Evolutionary conservation across 1,139 yeast species (phyloP).

Genomic region (Suhomyces maxii): DNA sequence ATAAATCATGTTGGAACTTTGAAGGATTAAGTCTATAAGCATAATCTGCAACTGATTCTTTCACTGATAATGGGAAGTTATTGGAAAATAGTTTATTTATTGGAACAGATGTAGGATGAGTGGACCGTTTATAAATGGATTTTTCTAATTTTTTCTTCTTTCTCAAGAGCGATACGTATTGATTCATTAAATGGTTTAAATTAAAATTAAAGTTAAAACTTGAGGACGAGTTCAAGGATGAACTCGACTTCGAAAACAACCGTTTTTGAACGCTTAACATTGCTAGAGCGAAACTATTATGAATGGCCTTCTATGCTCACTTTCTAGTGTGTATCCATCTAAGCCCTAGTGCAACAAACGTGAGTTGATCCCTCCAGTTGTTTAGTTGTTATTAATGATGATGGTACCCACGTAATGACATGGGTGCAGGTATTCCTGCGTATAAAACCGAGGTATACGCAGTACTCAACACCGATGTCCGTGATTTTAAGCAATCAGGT

Average conservation of each 20-base stretch:
- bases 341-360: not conserved
- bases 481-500: too few relatives aligned
- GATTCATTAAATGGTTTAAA: conserved; percentile 7
- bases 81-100: conserved; percentile 49
- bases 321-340: not conserved
- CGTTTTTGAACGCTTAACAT: conserved; percentile 3
- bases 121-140: conserved; percentile 44
- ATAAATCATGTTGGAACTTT: conserved; percentile 53
- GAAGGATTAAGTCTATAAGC: conserved; percentile 39
- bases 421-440: too few relatives aligned
- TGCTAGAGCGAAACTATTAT: conserved; percentile 1
- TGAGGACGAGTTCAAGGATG: conserved; percentile 5
- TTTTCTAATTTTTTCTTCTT: conserved; percentile 1
- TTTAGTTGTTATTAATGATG: too few relatives aligned
- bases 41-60: conserved; percentile 55
- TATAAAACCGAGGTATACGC: too few relatives aligned
- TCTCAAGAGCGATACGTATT: not conserved
- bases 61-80: conserved; percentile 57
- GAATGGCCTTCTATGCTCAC: not conserved
- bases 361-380: not conserved
- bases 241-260: conserved; percentile 1
- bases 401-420: too few relatives aligned
- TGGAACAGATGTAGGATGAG: conserved; percentile 67
- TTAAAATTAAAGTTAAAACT: conserved; percentile 16
- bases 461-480: too few relatives aligned